These are phyloP conservation scores for Polyplosphaeria fusca DNA, from an alignment of 495 filamentous ascomycete species.

Conservation along the genomic window DNA sequence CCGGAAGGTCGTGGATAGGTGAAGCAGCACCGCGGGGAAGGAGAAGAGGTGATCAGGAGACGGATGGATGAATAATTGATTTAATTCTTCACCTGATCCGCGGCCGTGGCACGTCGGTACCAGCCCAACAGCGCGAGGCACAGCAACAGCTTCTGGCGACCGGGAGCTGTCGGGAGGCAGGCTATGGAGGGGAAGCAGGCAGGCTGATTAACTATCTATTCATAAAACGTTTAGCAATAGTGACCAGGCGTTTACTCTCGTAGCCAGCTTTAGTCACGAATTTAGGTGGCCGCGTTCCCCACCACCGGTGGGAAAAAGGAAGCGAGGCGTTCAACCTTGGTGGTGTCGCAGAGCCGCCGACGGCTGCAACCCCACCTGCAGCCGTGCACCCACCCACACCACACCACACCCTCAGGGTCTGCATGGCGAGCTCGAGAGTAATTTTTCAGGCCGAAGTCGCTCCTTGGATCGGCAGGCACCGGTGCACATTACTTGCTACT, in stretches of 20 bases:
- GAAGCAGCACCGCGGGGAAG: neutral
- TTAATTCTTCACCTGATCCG: constrained; percentile 5
- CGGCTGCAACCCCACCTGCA: too few relatives aligned
- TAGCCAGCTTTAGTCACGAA: constrained; percentile 8
- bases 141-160: neutral
- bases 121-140: neutral
- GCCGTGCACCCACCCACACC: too few relatives aligned
- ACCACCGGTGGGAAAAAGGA: constrained; percentile 16
- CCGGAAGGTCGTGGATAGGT: neutral
- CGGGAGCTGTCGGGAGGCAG: constrained; percentile 9
- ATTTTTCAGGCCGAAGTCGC: too few relatives aligned
- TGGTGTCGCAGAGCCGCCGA: constrained; percentile 23
- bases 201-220: constrained; percentile 1
- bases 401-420: too few relatives aligned
- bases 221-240: neutral
- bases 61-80: constrained; percentile 4
- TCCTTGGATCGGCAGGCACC: too few relatives aligned
- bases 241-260: neutral
- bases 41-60: neutral
- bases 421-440: too few relatives aligned
- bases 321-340: too few relatives aligned
- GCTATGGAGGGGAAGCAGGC: neutral
- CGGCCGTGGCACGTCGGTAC: constrained; percentile 7
- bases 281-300: constrained; percentile 12
- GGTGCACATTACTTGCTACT: too few relatives aligned